Conservation (phyloP, 1,284 basidiomycete genomes). For the Caloboletus inedulis region DNA sequence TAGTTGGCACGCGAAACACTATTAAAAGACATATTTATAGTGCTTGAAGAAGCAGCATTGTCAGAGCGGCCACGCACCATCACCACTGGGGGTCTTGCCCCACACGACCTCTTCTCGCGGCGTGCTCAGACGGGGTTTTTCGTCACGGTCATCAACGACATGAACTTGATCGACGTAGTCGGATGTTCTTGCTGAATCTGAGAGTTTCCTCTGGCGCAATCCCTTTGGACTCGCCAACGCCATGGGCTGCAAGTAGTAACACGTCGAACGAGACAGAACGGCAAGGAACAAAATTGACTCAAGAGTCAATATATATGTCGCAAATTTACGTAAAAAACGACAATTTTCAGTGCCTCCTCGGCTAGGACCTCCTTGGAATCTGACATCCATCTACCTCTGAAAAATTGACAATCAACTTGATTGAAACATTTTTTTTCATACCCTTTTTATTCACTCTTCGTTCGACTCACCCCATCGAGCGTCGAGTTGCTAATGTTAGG, state of each 20-base stretch:
- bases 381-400: too few relatives aligned
- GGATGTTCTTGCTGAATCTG: not conserved
- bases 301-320: not conserved
- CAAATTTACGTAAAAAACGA: slow-evolving; percentile 24
- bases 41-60: not conserved
- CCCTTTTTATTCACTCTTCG: slow-evolving; percentile 33
- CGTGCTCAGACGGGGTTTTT: slow-evolving; percentile 8
- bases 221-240: slow-evolving; percentile 11
- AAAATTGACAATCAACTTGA: too few relatives aligned
- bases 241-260: slow-evolving; percentile 18
- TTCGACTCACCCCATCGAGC: slow-evolving; percentile 37
- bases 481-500: slow-evolving; percentile 46
- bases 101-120: slow-evolving; percentile 66
- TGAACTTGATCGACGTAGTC: not conserved
- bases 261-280: not conserved
- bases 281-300: not conserved
- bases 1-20: slow-evolving; percentile 95
- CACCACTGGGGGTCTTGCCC: slow-evolving; percentile 83
- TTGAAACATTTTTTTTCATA: too few relatives aligned
- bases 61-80: slow-evolving; percentile 47
- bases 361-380: too few relatives aligned
- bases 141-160: slow-evolving; percentile 6
- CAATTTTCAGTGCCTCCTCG: too few relatives aligned
- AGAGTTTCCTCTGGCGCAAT: slow-evolving; percentile 25
- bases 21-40: slow-evolving; percentile 10